Base-by-base conservation (phyloP, 148 eudicot genomes). In the Polygonum aviculare region DNA sequence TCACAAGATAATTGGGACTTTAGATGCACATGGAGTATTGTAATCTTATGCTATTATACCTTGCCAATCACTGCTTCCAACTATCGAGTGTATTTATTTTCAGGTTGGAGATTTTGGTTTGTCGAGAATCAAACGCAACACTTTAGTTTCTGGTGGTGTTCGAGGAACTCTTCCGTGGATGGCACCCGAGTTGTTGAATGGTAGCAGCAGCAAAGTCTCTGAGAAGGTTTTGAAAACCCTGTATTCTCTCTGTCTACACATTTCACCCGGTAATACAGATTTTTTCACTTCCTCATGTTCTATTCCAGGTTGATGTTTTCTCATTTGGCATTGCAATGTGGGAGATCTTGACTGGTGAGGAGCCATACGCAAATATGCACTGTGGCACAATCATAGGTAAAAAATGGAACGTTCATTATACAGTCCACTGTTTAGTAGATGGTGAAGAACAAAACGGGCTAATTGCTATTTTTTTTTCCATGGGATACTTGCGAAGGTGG, bases 111-210 rank as follows among this genome's bases (percentile, higher is more conserved):
- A 94, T 79, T 94, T 94, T 82, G 98, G 98, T 35, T 82, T 94
- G 72, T 94, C 98, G 40, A 92, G 97, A 80, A 94, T 94, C 78
- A 94, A 94, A 77, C 93, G 92, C 59, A 94, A 94, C 79, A 94
- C 98, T 77, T 84, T 94, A 79, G 93, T 94, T 45, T 94, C 98
- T 73, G 98, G 98, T 78, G 98, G 98, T 76, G 97, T 94, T 55
- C 86, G 98, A 74, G 97, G 98, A 76, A 90, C 98, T 74, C 94
- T 94, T 77, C 98, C 98, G 3, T 94, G 98, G 97, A 94, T 94
- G 97, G 98, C 98, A 67, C 98, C 98, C 21, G 98, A 94, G 77
- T 76, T 94, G 87, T 85, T 94, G 82, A 94, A 87, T 82, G 98
- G 97, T 48, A 94, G 92, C 83, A 92, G 90, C 82, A 88, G 49